Conservation (phyloP, 1,139 yeast species). For the Candida sanyaensis region DNA sequence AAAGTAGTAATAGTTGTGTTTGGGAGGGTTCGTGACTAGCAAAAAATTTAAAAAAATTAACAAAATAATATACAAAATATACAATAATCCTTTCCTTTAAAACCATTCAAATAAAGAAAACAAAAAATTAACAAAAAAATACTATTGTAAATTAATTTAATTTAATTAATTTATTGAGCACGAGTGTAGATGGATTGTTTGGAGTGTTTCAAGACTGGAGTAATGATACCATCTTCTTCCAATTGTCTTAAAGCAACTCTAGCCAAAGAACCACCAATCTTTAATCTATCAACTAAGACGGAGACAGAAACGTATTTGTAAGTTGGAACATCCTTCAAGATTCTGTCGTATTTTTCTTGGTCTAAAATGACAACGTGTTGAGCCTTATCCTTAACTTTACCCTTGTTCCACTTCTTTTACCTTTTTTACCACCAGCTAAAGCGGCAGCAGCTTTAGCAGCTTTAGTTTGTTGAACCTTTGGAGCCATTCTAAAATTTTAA, state of each 20-base stretch:
- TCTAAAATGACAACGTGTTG: slow-evolving; percentile 97
- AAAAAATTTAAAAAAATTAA: not conserved
- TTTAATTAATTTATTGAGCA: slow-evolving; percentile 52
- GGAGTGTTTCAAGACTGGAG: slow-evolving; percentile 93
- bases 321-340: slow-evolving; percentile 98
- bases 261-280: slow-evolving; percentile 99
- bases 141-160: not conserved
- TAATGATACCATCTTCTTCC: slow-evolving; percentile 93
- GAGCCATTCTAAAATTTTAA: slow-evolving; percentile 78
- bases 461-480: slow-evolving; percentile 98
- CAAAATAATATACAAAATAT: slow-evolving; percentile 3
- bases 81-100: slow-evolving; percentile 1
- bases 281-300: slow-evolving; percentile 97
- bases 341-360: slow-evolving; percentile 99
- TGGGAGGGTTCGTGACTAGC: slow-evolving; percentile 1
- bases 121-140: not conserved
- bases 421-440: slow-evolving; percentile 99
- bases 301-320: slow-evolving; percentile 98
- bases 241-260: slow-evolving; percentile 97
- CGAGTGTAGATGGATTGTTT: slow-evolving; percentile 96
- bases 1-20: not conserved
- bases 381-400: slow-evolving; percentile 99
- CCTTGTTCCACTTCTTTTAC: slow-evolving; percentile 99
- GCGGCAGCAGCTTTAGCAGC: slow-evolving; percentile 99
- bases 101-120: not conserved